These are phyloP conservation scores for Hygrophila difformis DNA, from an alignment of 257 asterid genomes.

Conservation along the genomic window DNA sequence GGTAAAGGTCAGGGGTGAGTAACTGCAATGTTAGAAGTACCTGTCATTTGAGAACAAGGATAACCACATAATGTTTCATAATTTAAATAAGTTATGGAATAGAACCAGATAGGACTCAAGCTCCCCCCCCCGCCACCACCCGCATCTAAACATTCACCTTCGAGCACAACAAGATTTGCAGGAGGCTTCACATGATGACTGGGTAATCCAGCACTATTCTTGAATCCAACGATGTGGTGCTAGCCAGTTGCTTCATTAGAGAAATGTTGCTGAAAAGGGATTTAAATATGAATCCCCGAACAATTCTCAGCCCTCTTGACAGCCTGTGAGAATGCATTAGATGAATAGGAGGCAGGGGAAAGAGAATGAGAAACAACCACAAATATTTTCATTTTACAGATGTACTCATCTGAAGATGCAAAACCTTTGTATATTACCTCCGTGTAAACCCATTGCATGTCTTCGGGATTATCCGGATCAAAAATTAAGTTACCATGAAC, in stretches of 20 bases:
- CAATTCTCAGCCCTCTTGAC: neutral
- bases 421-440: conserved; percentile 46
- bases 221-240: no score
- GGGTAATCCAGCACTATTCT: no score
- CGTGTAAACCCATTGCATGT: conserved; percentile 95
- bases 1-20: conserved; percentile 69
- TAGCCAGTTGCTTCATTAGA: no score
- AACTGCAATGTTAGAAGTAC: conserved; percentile 42
- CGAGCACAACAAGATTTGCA: conserved; percentile 87
- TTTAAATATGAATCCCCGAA: no score
- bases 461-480: conserved; percentile 91
- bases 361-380: neutral
- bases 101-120: conserved; percentile 89
- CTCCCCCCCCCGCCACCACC: conserved; percentile 72
- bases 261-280: no score
- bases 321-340: neutral
- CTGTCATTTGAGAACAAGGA: conserved; percentile 11
- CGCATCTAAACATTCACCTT: conserved; percentile 91
- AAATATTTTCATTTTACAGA: neutral
- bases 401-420: neutral
- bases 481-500: conserved; percentile 73
- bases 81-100: conserved; percentile 2
- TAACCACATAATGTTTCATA: conserved; percentile 3
- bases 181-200: conserved; percentile 65
- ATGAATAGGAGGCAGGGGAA: neutral